Evolutionary conservation across 306 rosid genomes (phyloP).

Genomic region (Prunus padus): DNA sequence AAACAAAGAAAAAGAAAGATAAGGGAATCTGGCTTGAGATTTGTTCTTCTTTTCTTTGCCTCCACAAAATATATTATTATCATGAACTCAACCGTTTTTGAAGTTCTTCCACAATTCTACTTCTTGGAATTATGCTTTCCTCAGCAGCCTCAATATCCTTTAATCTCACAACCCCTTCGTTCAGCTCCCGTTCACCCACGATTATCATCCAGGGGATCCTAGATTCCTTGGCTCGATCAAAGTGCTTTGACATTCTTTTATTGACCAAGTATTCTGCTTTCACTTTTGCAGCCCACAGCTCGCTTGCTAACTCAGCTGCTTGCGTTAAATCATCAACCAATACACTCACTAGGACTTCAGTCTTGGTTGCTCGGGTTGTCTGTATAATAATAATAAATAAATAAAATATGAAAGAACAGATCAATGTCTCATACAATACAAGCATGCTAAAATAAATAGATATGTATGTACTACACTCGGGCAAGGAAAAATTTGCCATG

Average conservation of each 20-base stretch:
- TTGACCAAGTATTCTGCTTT: conserved; percentile 62
- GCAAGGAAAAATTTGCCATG: background rate
- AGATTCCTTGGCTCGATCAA: conserved; percentile 71
- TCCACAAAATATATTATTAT: background rate
- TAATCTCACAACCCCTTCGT: conserved; percentile 57
- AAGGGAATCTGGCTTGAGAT: background rate
- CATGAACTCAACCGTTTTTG: conserved; percentile 40
- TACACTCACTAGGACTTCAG: conserved; percentile 79
- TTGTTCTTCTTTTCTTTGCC: background rate
- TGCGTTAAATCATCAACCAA: conserved; percentile 59
- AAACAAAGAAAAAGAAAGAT: background rate
- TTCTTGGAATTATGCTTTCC: conserved; percentile 46
- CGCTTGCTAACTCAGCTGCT: conserved; percentile 72
- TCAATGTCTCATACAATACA: background rate
- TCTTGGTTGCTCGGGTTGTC: conserved; percentile 75
- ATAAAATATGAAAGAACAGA: background rate
- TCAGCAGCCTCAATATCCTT: conserved; percentile 46
- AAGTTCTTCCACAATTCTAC: conserved; percentile 60
- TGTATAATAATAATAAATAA: conserved; percentile 24
- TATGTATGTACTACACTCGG: background rate
- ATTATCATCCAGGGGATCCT: conserved; percentile 85
- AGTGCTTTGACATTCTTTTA: conserved; percentile 61
- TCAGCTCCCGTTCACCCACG: conserved; percentile 68
- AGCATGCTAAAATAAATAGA: background rate
- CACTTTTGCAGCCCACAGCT: conserved; percentile 67